Base-by-base conservation (phyloP, 139 green algal species). In the Eudorina sp. region DNA sequence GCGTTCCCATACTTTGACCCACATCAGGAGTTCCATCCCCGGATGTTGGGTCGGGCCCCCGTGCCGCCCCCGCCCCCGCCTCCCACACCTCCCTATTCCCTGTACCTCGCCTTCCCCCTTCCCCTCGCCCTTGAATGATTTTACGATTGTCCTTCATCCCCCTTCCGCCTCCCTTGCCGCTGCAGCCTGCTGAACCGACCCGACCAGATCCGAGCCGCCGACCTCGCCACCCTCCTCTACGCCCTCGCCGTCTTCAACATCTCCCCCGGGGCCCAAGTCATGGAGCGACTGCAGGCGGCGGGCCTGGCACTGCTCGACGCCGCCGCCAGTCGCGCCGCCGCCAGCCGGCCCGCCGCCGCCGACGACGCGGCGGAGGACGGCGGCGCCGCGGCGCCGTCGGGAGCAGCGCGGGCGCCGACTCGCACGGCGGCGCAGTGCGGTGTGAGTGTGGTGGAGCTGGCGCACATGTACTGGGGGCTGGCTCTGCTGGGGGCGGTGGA, bases 381-480 rank as follows among this genome's bases (percentile, higher is more conserved):
- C 77, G 53, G 66, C 27, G 46, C 45, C 31, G 45, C 73, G n/a
- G 73, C 43, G 36, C 21, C 68, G 7, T 8, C 34, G 8, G 13
- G 6, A 36, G 14, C 55, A 21, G 13, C 38, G 70, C 40, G 70
- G n/a, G n/a, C n/a, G n/a, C n/a, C n/a, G n/a, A n/a, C n/a, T n/a
- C n/a, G n/a, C n/a, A n/a, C 5, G 8, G 31, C 13, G 60, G 60
- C 36, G 36, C 8, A 0, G 53, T 34, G 36, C 79, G 43, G 25
- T n/a, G n/a, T n/a, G n/a, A n/a, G n/a, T n/a, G 75, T 51, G 27
- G n/a, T 77, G 19, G 90, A 91, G 64, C 90, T 92, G 53, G 55
- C 34, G 41, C 89, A 66, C 73, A 34, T 81, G 34, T 89, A 89
- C 53, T 92, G 90, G 90, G 86, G 81, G 23, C 87, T 93, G 27